Evolutionary conservation across 345 rosid genomes (phyloP).

Genomic region (Lenwebbia sp.): DNA sequence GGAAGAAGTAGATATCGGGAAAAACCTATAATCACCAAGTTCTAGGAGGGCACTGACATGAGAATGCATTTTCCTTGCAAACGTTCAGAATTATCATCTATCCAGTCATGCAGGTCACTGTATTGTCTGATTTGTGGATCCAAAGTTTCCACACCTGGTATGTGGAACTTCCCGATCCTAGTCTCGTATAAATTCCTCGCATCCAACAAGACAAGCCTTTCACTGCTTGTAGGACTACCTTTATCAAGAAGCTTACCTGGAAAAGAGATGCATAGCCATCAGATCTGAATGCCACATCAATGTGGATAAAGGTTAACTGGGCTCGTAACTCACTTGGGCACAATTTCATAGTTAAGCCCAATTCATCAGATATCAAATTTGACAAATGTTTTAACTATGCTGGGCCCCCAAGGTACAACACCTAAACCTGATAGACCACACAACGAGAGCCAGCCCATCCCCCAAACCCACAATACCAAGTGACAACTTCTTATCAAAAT

Average conservation of each 20-base stretch:
- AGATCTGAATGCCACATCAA: neutral
- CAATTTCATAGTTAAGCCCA: neutral
- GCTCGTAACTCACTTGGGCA: neutral
- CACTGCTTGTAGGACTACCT: slow-evolving; percentile 18
- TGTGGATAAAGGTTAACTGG: neutral
- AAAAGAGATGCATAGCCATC: slow-evolving; percentile 1
- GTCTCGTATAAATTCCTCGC: slow-evolving; percentile 93
- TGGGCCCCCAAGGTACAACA: neutral
- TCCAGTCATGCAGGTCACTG: slow-evolving; percentile 84
- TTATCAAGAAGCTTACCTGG: slow-evolving; percentile 21
- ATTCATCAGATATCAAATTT: neutral
- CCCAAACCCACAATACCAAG: neutral
- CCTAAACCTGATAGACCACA: neutral
- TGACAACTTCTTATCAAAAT: neutral
- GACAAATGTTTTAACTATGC: neutral
- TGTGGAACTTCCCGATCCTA: slow-evolving; percentile 72
- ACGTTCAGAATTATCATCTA: slow-evolving; percentile 58
- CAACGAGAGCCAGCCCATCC: neutral
- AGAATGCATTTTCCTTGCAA: slow-evolving; percentile 66
- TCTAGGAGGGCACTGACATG: slow-evolving; percentile 39
- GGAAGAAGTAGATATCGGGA: neutral
- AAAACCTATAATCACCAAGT: neutral
- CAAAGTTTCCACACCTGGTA: slow-evolving; percentile 59
- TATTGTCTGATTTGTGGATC: slow-evolving; percentile 88
- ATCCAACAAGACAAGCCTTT: slow-evolving; percentile 60